A percentile compares a stretch with the other conserved stretches of the same genome.
Evolutionary conservation across 495 filamentous ascomycete genomes (phyloP).

Genomic region (Neurospora tetrasperma): DNA sequence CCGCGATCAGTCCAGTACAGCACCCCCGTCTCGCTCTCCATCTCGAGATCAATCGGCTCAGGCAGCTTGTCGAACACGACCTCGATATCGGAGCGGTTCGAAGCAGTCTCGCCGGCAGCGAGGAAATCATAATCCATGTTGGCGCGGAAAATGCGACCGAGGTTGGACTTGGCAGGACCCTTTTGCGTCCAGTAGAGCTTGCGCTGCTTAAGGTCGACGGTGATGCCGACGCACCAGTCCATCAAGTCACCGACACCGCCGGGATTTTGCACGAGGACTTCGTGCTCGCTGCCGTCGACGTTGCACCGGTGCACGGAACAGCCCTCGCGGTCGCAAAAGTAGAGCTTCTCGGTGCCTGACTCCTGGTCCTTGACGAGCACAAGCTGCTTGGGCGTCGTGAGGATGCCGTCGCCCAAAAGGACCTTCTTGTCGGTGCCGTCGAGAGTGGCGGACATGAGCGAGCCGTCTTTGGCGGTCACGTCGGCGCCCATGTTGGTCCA

Average conservation of each 20-base stretch:
- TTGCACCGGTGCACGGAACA: constrained; percentile 33
- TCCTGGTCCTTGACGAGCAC: constrained; percentile 18
- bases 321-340: constrained; percentile 47
- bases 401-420: constrained; percentile 21
- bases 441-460: constrained; percentile 29
- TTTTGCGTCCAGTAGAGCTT: constrained; percentile 50
- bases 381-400: constrained; percentile 48
- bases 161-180: constrained; percentile 33
- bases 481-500: constrained; percentile 45
- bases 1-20: constrained; percentile 50
- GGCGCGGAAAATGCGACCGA: constrained; percentile 39
- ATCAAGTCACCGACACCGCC: constrained; percentile 16
- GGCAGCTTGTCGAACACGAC: constrained; percentile 33
- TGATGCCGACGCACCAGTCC: constrained; percentile 45
- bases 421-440: constrained; percentile 29
- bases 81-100: constrained; percentile 30
- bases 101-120: neutral
- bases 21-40: constrained; percentile 27
- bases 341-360: constrained; percentile 19
- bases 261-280: constrained; percentile 28
- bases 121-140: constrained; percentile 18
- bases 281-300: constrained; percentile 34
- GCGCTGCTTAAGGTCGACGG: constrained; percentile 23
- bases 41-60: constrained; percentile 46
- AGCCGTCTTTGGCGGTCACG: constrained; percentile 27